Evolutionary conservation across 768 basidiomycete genomes (phyloP).

Genomic region (Collybia sordida): DNA sequence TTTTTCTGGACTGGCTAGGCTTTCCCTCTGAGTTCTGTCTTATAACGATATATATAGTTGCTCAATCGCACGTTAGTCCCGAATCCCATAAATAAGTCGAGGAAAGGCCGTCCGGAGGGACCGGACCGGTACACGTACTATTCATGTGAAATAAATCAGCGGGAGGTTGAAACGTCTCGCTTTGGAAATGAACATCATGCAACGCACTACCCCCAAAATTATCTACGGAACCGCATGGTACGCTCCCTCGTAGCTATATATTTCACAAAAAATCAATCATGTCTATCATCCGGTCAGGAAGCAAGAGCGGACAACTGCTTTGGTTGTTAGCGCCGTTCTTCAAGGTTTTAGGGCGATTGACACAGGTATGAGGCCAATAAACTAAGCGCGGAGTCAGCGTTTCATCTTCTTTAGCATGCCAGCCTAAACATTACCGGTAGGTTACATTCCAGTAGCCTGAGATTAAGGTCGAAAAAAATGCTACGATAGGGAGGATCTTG

Average conservation of each 20-base stretch:
- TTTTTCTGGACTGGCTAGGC: too few relatives aligned
- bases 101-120: background rate
- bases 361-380: conserved; percentile 50
- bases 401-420: conserved; percentile 46
- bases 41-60: too few relatives aligned
- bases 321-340: conserved; percentile 71
- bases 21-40: too few relatives aligned
- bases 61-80: too few relatives aligned
- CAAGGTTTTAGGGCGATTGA: conserved; percentile 82
- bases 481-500: conserved; percentile 65
- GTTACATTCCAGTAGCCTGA: conserved; percentile 3
- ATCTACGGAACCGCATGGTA: conserved; percentile 68
- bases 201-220: conserved; percentile 37
- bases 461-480: background rate
- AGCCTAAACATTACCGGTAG: conserved; percentile 73
- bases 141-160: too few relatives aligned
- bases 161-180: too few relatives aligned
- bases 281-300: conserved; percentile 51
- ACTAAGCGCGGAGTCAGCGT: background rate
- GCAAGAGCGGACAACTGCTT: conserved; percentile 62
- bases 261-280: background rate
- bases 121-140: too few relatives aligned
- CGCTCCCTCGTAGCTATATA: conserved; percentile 1
- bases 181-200: background rate
- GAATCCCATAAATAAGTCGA: too few relatives aligned